These are phyloP conservation scores for Acmispon strigosus DNA, from an alignment of 306 rosid species.

Conservation along the genomic window DNA sequence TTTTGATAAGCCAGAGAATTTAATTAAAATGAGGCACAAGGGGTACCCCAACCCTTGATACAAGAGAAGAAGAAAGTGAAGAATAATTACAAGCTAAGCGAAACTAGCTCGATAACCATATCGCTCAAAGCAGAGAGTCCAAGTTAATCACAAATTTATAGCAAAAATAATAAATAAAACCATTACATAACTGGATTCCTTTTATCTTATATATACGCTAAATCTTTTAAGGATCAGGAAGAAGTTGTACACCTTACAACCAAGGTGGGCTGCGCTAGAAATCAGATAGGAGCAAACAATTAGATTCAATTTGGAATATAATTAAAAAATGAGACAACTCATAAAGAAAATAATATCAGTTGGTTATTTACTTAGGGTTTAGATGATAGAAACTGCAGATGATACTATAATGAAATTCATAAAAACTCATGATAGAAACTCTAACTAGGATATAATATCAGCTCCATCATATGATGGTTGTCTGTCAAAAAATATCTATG, in stretches of 20 bases:
- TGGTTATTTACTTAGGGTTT: not conserved
- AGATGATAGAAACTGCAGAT: not conserved
- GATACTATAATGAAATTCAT: not conserved
- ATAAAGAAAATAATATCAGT: not conserved
- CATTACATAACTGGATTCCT: not conserved
- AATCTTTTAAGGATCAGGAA: not conserved
- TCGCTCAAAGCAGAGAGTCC: not conserved
- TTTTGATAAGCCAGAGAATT: too few relatives aligned
- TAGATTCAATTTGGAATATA: not conserved
- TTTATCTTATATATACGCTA: not conserved
- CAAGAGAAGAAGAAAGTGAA: too few relatives aligned
- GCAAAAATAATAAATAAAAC: not conserved
- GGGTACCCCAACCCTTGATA: too few relatives aligned
- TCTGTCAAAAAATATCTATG: too few relatives aligned
- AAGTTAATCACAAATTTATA: not conserved
- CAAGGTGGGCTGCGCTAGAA: slow-evolving; percentile 75
- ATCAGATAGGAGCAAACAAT: not conserved
- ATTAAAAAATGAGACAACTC: not conserved
- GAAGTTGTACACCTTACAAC: slow-evolving; percentile 44
- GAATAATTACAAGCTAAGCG: too few relatives aligned
- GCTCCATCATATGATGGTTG: too few relatives aligned
- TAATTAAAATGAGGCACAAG: too few relatives aligned
- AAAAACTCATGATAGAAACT: not conserved
- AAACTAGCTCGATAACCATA: not conserved
- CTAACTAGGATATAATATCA: too few relatives aligned